Percentiles rank a stretch among this genome's conserved stretches.
These are phyloP conservation scores for Aureobasidium melanogenum DNA, from an alignment of 2,329 filamentous ascomycete species.

Conservation along the genomic window DNA sequence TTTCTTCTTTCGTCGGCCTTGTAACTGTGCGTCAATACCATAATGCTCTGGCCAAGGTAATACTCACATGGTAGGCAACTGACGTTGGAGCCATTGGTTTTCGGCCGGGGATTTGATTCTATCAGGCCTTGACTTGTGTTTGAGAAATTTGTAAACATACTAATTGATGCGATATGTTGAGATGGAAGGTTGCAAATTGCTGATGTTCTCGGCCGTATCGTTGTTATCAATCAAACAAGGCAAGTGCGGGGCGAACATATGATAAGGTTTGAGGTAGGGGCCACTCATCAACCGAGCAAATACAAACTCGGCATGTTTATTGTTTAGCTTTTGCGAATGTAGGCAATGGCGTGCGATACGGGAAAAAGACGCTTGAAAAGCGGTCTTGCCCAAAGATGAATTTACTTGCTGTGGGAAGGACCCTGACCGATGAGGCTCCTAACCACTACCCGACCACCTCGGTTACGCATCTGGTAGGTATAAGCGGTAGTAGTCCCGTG, in stretches of 20 bases:
- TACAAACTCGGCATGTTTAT: neutral
- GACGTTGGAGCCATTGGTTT: conserved; percentile 1
- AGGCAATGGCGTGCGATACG: neutral
- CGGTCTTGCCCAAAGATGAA: neutral
- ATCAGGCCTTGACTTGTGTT: conserved; percentile 12
- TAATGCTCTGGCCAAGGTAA: neutral
- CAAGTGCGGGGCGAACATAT: neutral
- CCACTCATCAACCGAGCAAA: neutral
- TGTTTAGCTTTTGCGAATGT: neutral
- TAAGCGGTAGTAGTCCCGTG: neutral
- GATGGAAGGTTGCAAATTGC: neutral
- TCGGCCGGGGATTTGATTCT: neutral
- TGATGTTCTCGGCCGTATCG: neutral
- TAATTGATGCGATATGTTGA: neutral
- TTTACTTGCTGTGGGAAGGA: neutral
- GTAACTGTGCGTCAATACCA: neutral
- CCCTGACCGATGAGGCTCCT: neutral
- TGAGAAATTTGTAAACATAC: conserved; percentile 17
- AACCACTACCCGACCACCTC: neutral
- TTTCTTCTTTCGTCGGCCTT: conserved; percentile 19
- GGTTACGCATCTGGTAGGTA: neutral
- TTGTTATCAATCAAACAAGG: neutral
- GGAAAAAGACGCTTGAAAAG: neutral
- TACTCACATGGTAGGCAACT: conserved; percentile 17
- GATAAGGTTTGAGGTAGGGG: neutral